Evolutionary conservation across 352 stramenopile genomes (phyloP), one percentile per base, ranked within the genome.

Genomic region (Pilasporangium apinafurcum): DNA sequence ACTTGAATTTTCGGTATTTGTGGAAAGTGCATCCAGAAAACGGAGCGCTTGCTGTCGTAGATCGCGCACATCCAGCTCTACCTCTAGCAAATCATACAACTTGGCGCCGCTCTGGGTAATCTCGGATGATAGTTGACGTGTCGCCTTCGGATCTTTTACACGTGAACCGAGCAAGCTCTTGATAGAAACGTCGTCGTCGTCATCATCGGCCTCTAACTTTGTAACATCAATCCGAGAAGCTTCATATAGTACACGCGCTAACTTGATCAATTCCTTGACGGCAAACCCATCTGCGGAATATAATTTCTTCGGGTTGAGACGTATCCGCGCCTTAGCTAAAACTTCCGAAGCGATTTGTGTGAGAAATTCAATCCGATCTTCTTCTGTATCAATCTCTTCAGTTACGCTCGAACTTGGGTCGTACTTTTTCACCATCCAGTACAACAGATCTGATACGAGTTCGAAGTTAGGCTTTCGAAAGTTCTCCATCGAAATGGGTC

Each of bases 391-490:
- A 44, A 98, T 98, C 54, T 95, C 85, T 50, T 98, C 90, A 14
- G 82, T 79, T 33, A 97, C 56, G 36, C 64, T 91, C 14, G 85
- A 87, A 35, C 65, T 77, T 29, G 88, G 89, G 50, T 92, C 72
- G 56, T 90, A 91, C 50, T 90, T 90, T 48, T 98, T 97, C 31
- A 98, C 92, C 76, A 98, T 96, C 93, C 94, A 98, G 68, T 97
- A 98, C 20, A 98, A 68, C 51, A 97, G 60, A 60, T 97, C 90
- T 16, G 95, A 95, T 10, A 98, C 88, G 17, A 98, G 60, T 60
- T 97, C 86, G 51, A 98, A 98, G 69, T 98, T 98, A n/a, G 92
- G 93, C 48, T 68, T 84, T 31, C 92, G 84, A 51, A 98, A 98
- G 65, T 97, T 98, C 43, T 97, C 90, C 61, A 97, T 76, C 30